Evolutionary conservation across 192 early-diverging fungal genomes (phyloP), one percentile per base, ranked within the genome.

Genomic region (Allomyces javanicus): DNA sequence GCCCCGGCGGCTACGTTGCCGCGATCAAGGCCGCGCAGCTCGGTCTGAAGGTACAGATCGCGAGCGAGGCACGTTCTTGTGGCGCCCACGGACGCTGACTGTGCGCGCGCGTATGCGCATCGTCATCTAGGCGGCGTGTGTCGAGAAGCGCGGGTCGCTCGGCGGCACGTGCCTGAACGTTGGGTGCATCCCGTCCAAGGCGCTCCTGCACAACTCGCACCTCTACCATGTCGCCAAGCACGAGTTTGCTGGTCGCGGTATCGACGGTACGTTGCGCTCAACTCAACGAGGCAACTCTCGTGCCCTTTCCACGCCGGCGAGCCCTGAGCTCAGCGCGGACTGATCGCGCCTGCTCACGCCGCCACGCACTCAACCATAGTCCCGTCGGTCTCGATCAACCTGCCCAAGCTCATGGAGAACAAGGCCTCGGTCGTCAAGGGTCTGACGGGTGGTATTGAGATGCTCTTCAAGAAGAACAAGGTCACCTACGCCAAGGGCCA

Each of bases 121-220:
- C n/a, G n/a, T 25, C 58, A 67, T 58, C 4, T 83, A 94, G 91
- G 91, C 90, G 25, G 96, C 92, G 24, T 95, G 92, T 74, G 83
- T 98, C 65, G 96, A 98, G 81, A 92, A 88, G 76, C 91, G 94
- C 68, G 94, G 93, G 25, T 68, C 89, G 25, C 83, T 99, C 21
- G 96, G 96, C 63, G 96, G 96, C 62, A 99, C 96, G 43, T 99
- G 96, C 77, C 80, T 99, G 73, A 99, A 99, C 74, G 93, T 97
- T 63, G 96, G 96, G 44, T 98, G 94, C 82, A 98, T 98, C 77
- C 96, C 96, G 58, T 98, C 96, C 66, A 98, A 98, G 81, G 91
- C 96, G 62, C 86, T 98, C 74, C 83, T 98, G 70, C 85, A 98
- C 86, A 96, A 98, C 85, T 93, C 96, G 44, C 93, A 98, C 82